Base-by-base conservation (phyloP, 2,329 filamentous ascomycete genomes). In the Fusarium guadeloupense region DNA sequence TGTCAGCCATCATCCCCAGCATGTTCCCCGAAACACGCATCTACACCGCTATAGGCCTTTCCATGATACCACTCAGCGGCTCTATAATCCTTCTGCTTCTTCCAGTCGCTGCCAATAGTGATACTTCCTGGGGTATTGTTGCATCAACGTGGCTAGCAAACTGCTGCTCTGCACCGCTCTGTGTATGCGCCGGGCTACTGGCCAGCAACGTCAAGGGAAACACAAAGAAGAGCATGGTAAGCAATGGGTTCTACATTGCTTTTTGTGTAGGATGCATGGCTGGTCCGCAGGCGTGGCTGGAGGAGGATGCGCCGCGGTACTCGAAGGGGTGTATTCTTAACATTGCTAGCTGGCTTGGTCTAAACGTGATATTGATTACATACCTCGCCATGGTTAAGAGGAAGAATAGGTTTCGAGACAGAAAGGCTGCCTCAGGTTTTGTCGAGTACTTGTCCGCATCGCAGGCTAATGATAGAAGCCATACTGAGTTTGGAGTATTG, bases 131-230 rank as follows among this genome's bases (percentile, higher is more conserved):
- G 69, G 68, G 62, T 9, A 63, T 72, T 4, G 63, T 70, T 4
- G 64, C 41, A 8, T 54, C 62, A 14, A 70, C 68, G 0, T 72
- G 71, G 68, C 58, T 73, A 7, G 71, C 62, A 14, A 40, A 50
- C 2, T 65, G 54, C 23, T 62, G 19, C 21, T 57, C 59, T 19
- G 61, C 62, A 9, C 64, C 58, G 3, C 30, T 71, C 2, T 66
- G 66, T 38, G 53, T 58, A 2, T 56, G 58, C 12, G 63, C 57
- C 1, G 55, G 60, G 6, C 59, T 72, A 20, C 57, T 71, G 40
- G 70, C 69, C 2, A 68, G 67, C 13, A 73, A 72, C 23, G 61
- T 73, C 4, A 71, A 71, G 42, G 71, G 71, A 6, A 72, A 69
- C 39, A 73, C 71, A 9, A 73, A 73, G 55, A 69, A 68, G 43